Percentiles rank a stretch among this genome's conserved stretches.
These are phyloP conservation scores for Lachancea meyersii DNA, from an alignment of 805 yeast species.

Conservation along the genomic window DNA sequence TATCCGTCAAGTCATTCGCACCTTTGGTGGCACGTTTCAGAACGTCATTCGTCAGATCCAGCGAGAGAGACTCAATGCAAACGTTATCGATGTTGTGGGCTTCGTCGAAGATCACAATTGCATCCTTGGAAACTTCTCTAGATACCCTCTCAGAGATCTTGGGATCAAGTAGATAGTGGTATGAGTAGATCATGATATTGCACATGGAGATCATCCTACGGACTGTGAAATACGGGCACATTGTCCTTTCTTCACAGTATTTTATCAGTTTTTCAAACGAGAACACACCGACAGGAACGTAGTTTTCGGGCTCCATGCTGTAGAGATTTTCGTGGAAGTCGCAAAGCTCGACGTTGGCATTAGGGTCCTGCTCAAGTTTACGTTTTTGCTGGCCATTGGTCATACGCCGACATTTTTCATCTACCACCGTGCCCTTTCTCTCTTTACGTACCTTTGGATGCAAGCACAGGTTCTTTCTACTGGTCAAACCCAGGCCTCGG, in stretches of 20 bases:
- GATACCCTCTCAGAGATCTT: slow-evolving; percentile 96
- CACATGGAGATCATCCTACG: slow-evolving; percentile 96
- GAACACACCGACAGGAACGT: slow-evolving; percentile 88
- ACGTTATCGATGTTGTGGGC: slow-evolving; percentile 99
- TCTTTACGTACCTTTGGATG: slow-evolving; percentile 86
- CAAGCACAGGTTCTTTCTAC: slow-evolving; percentile 89
- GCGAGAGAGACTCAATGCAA: slow-evolving; percentile 89
- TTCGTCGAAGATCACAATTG: slow-evolving; percentile 94
- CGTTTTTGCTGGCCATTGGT: slow-evolving; percentile 85
- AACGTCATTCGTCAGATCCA: slow-evolving; percentile 87
- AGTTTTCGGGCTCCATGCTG: slow-evolving; percentile 78
- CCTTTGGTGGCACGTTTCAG: slow-evolving; percentile 83
- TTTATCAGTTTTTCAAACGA: slow-evolving; percentile 79
- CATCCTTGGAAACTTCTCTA: slow-evolving; percentile 81
- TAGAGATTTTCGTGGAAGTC: slow-evolving; percentile 86
- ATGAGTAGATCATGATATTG: slow-evolving; percentile 90
- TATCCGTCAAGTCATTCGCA: slow-evolving; percentile 68
- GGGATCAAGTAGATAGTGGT: slow-evolving; percentile 93
- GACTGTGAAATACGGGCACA: slow-evolving; percentile 95
- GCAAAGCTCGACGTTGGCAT: slow-evolving; percentile 58
- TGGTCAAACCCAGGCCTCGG: slow-evolving; percentile 87
- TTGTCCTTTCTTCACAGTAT: slow-evolving; percentile 70
- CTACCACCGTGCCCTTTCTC: slow-evolving; percentile 85
- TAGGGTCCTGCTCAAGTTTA: slow-evolving; percentile 53
- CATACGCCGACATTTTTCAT: slow-evolving; percentile 91